Evolutionary conservation across 768 basidiomycete species (phyloP).

Genomic region (Sutorius australiensis): DNA sequence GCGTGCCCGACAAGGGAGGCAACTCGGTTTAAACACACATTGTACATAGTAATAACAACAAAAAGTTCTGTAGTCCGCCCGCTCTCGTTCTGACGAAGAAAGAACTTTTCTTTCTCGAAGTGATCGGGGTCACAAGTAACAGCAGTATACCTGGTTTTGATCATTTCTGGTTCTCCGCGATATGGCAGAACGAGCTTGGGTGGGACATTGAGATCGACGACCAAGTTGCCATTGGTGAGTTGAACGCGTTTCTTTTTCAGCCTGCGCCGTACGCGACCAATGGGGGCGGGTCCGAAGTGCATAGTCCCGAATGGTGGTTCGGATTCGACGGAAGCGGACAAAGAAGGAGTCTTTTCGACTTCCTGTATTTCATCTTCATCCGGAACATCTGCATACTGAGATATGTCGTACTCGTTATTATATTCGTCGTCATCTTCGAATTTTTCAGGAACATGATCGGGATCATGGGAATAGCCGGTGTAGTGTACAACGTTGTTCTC

Average conservation of each 20-base stretch:
- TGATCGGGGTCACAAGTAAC: slow-evolving; percentile 94
- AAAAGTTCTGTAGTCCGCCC: slow-evolving; percentile 85
- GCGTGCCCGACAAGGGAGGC: slow-evolving; percentile 4
- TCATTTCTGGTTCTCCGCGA: slow-evolving; percentile 68
- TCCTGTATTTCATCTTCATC: slow-evolving; percentile 19
- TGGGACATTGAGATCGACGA: slow-evolving; percentile 80
- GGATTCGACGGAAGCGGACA: slow-evolving; percentile 35
- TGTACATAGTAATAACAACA: slow-evolving; percentile 96
- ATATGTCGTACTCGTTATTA: slow-evolving; percentile 29
- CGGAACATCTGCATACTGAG: slow-evolving; percentile 27
- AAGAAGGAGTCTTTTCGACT: slow-evolving; percentile 23
- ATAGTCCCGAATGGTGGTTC: slow-evolving; percentile 61
- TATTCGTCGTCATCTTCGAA: slow-evolving; percentile 8
- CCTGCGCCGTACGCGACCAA: slow-evolving; percentile 71
- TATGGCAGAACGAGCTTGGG: slow-evolving; percentile 76
- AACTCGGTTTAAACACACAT: slow-evolving; percentile 49
- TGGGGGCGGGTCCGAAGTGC: slow-evolving; percentile 87
- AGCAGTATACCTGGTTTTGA: slow-evolving; percentile 74
- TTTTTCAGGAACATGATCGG: slow-evolving; percentile 25
- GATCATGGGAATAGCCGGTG: slow-evolving; percentile 35
- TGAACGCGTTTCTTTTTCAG: slow-evolving; percentile 80
- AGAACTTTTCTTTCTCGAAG: slow-evolving; percentile 80
- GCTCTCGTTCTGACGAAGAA: slow-evolving; percentile 76
- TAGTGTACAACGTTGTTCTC: slow-evolving; percentile 56
- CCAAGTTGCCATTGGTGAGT: slow-evolving; percentile 84